Conservation (phyloP, 192 early-diverging fungal genomes). For the Phycomyces nitens region DNA sequence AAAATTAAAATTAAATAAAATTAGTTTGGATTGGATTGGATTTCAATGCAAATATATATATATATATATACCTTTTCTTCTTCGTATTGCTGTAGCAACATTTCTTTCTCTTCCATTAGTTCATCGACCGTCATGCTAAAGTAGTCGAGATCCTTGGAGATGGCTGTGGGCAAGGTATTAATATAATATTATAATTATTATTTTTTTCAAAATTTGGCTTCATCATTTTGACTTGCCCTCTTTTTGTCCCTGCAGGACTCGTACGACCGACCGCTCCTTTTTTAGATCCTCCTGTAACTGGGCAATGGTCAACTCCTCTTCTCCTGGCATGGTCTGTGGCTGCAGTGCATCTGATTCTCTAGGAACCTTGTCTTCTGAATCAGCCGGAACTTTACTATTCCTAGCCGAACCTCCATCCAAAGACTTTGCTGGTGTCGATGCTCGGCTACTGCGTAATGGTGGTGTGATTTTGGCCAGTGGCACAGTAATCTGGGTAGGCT, state of each 20-base stretch:
- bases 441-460: too few species aligned
- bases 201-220: neutral
- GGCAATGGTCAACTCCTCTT: neutral
- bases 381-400: too few species aligned
- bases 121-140: constrained; percentile 34
- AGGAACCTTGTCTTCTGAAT: neutral
- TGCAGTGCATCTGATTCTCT: neutral
- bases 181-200: neutral
- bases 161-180: constrained; percentile 14
- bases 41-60: too few species aligned
- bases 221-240: constrained; percentile 15
- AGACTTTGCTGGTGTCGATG: too few species aligned
- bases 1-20: neutral
- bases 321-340: neutral
- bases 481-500: too few species aligned
- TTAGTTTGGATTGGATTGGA: neutral
- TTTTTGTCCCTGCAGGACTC: constrained; percentile 32
- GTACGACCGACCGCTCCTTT: constrained; percentile 12
- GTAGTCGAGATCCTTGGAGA: constrained; percentile 31
- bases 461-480: too few species aligned
- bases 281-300: constrained; percentile 11
- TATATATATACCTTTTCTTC: constrained; percentile 29
- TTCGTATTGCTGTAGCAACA: constrained; percentile 19
- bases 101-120: constrained; percentile 19
- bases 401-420: too few species aligned